Evolutionary conservation across 176 grass and related monocot genomes (phyloP), one percentile per base, ranked within the genome.

Genomic region (Oryza meyeriana): DNA sequence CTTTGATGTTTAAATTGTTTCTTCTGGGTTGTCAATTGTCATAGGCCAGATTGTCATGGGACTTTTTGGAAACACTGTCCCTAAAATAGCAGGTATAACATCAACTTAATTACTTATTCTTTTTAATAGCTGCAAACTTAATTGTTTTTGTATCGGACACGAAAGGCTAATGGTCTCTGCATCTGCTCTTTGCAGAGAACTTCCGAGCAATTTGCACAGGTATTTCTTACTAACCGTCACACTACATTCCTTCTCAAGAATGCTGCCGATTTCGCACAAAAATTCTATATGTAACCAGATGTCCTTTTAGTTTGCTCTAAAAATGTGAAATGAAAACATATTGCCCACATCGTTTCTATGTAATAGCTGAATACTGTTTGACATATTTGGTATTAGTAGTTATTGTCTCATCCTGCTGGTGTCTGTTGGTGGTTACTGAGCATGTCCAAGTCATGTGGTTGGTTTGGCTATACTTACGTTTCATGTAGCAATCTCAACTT

Each of bases 181-280:
- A 39, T 66, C 68, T 50, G 70, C 22, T 57, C 52, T 28, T 29
- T 58, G 45, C 93, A 99, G 93, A 99, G 69, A 99, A 99, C 80
- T 99, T 99, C 85, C 85, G 93, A 55, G 93, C 93, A 9, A 89
- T 99, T 76, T 99, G 96, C 93, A 99, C 96, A 78, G 96, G 96
- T 99, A 79, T 81, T 48, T 42, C 39, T 70, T 83, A 32, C 13
- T 11, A 61, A 42, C 36, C 11, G 22, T 70, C 17, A 10, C 0
- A 11, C 31, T 31, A 17, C 42, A 72, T 52, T 12, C 14, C 0
- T 16, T 73, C 40, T 39, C 4, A 7, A 33, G 50, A 11, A 50
- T 50, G 14, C 47, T 50, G 0, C 17, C 47, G 6, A 50, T 6
- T 44, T 44, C 41, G 4, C 13, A 44, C 41, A 44, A 44, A 50